Conservation (phyloP, 129 eudicot genomes). For the Oenanthe sinensis region DNA sequence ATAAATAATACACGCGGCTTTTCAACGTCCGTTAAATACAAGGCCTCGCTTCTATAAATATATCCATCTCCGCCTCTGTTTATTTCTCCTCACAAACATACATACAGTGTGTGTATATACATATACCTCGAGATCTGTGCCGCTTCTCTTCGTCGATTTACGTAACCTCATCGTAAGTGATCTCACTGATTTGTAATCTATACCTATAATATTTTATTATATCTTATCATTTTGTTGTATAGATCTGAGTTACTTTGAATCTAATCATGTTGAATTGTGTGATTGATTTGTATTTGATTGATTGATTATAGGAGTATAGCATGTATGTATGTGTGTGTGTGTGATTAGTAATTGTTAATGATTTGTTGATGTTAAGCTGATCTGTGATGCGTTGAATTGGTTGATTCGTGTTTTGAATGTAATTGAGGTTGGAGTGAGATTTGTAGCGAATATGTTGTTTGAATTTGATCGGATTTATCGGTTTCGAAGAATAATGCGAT, state of each 20-base stretch:
- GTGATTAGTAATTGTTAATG: no score
- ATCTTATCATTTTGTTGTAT: neutral
- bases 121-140: neutral
- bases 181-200: neutral
- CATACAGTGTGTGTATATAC: no score
- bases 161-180: conserved; percentile 1
- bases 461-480: neutral
- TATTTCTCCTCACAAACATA: neutral
- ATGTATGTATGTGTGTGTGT: neutral
- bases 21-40: neutral
- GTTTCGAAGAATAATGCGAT: neutral
- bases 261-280: neutral
- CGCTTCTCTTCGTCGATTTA: neutral
- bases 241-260: neutral
- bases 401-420: no score
- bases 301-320: neutral
- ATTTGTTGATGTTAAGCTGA: no score
- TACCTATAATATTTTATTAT: neutral
- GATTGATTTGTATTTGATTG: neutral
- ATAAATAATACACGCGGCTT: neutral
- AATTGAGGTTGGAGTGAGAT: no score
- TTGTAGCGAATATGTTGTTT: neutral
- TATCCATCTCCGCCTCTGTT: neutral
- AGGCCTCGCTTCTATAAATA: neutral
- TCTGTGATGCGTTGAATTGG: no score